Conservation (phyloP, 2,329 filamentous ascomycete genomes). For the Setomelanomma holmii region DNA sequence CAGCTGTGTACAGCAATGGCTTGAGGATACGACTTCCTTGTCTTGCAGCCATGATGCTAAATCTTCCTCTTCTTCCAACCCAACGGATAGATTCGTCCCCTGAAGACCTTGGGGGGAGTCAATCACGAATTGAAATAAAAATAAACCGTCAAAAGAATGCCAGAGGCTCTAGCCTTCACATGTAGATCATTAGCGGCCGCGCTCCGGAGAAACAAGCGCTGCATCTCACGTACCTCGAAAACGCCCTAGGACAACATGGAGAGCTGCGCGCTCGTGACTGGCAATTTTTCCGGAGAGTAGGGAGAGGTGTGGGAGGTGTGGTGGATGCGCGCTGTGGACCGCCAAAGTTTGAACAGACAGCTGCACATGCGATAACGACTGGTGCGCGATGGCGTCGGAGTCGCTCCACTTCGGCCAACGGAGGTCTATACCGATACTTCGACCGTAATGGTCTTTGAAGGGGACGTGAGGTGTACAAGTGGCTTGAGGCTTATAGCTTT, state of each 20-base stretch:
- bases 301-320: constrained; percentile 6
- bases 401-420: constrained; percentile 17
- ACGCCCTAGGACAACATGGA: constrained; percentile 17
- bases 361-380: constrained; percentile 19
- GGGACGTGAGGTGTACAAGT: not conserved
- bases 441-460: not conserved
- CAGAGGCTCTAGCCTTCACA: constrained; percentile 26
- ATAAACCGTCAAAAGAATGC: constrained; percentile 2
- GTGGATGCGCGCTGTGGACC: constrained; percentile 19
- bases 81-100: constrained; percentile 4
- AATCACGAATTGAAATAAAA: not conserved
- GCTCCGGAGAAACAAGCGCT: constrained; percentile 13
- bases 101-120: not conserved
- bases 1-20: constrained; percentile 66
- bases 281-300: constrained; percentile 18
- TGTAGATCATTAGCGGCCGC: constrained; percentile 21
- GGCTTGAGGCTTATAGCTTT: not conserved
- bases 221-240: constrained; percentile 15
- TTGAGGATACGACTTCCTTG: constrained; percentile 58
- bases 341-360: constrained; percentile 24
- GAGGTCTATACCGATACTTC: not conserved
- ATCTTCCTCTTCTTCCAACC: constrained; percentile 5
- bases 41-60: constrained; percentile 41
- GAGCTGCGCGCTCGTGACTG: constrained; percentile 17
- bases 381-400: constrained; percentile 12